Conservation (phyloP, 2,329 filamentous ascomycete genomes). For the Aspergillus tanneri region DNA sequence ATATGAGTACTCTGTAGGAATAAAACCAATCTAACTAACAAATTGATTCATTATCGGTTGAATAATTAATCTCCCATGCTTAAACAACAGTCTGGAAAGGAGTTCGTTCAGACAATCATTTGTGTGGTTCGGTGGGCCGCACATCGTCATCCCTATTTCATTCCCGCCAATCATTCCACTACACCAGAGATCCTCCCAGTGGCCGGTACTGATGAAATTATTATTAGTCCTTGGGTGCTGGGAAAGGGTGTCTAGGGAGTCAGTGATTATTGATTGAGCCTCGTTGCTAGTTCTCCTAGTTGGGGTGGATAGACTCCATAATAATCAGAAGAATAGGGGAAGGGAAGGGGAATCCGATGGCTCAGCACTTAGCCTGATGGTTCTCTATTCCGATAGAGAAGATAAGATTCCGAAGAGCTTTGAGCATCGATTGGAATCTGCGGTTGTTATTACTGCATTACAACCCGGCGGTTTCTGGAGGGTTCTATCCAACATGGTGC, state of each 20-base stretch:
- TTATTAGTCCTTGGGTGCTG: not conserved
- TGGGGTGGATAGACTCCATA: slow-evolving; percentile 3
- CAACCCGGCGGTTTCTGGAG: not conserved
- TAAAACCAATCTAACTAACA: too few relatives aligned
- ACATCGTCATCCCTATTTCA: slow-evolving; percentile 39
- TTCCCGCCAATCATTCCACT: slow-evolving; percentile 34
- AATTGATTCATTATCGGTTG: too few relatives aligned
- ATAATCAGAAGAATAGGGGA: not conserved
- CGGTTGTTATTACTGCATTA: not conserved
- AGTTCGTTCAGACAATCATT: slow-evolving; percentile 17
- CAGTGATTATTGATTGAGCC: slow-evolving; percentile 9
- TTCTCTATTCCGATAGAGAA: too few relatives aligned
- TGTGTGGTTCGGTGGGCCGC: slow-evolving; percentile 43
- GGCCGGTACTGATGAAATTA: not conserved
- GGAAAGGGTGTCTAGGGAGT: slow-evolving; percentile 1
- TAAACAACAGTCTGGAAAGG: too few relatives aligned
- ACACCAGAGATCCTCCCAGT: slow-evolving; percentile 14
- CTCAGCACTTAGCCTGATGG: too few relatives aligned
- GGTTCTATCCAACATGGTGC: not conserved
- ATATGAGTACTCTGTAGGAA: too few relatives aligned
- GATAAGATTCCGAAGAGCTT: too few relatives aligned
- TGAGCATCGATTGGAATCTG: not conserved
- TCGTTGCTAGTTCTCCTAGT: slow-evolving; percentile 8
- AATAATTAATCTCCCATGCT: too few relatives aligned
- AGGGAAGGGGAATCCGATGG: too few relatives aligned